phyloP scores from a whole-genome alignment of 2,329 filamentous ascomycete genomes.

The Scedosporium boydii region DNA sequence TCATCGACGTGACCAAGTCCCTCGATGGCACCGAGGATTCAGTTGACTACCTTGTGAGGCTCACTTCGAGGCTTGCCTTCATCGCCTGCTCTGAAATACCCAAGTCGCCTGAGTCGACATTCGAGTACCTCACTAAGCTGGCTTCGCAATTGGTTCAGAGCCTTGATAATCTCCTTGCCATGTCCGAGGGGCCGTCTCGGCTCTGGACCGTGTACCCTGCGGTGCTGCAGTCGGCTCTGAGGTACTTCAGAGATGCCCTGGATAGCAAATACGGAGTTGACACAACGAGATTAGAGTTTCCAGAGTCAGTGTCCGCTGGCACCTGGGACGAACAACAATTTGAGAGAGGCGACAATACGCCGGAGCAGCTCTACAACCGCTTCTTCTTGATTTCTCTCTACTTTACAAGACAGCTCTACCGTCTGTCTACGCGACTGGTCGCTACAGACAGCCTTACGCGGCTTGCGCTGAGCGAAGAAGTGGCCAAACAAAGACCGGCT shows the following conservation, averaged over 20 bases:
- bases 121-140: conserved; percentile 32
- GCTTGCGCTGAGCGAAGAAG: conserved; percentile 23
- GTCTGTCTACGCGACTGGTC: conserved; percentile 24
- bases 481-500: conserved; percentile 17
- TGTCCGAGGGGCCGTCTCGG: background rate
- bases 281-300: conserved; percentile 6
- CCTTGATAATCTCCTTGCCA: conserved; percentile 4
- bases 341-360: conserved; percentile 8
- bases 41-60: conserved; percentile 20
- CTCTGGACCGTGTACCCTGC: conserved; percentile 11
- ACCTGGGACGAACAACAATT: conserved; percentile 17
- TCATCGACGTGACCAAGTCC: conserved; percentile 16
- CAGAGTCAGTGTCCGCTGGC: conserved; percentile 12
- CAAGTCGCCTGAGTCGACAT: conserved; percentile 13
- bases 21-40: conserved; percentile 16
- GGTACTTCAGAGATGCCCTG: conserved; percentile 33
- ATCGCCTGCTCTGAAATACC: conserved; percentile 37
- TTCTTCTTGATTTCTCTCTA: conserved; percentile 30
- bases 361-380: conserved; percentile 20
- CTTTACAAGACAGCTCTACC: conserved; percentile 30
- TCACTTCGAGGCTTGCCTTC: conserved; percentile 35
- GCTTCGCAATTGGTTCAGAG: conserved; percentile 10
- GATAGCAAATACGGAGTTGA: conserved; percentile 9
- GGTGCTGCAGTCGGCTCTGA: conserved; percentile 20
- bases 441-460: conserved; percentile 12